Evolutionary conservation across 345 rosid genomes (phyloP).

Genomic region (Populus nigra): DNA sequence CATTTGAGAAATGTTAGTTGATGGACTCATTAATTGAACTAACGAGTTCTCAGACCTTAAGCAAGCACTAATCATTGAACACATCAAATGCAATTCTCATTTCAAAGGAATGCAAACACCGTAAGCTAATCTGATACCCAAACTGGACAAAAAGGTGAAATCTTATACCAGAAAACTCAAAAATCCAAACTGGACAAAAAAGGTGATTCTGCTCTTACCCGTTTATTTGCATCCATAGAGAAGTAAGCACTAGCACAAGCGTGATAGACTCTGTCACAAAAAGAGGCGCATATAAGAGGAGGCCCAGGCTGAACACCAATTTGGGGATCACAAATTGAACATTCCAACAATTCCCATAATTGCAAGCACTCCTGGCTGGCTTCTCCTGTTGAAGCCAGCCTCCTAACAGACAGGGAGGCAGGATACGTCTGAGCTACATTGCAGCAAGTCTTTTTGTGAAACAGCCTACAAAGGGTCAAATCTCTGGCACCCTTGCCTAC

Average conservation of each 20-base stretch:
- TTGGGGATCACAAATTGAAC: slow-evolving; percentile 87
- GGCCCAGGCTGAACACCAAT: slow-evolving; percentile 84
- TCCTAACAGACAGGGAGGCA: slow-evolving; percentile 72
- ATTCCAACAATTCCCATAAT: slow-evolving; percentile 85
- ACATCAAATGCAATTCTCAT: neutral
- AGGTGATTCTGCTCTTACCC: slow-evolving; percentile 33
- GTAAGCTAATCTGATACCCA: neutral
- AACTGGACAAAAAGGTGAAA: neutral
- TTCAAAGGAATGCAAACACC: neutral
- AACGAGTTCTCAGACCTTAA: neutral
- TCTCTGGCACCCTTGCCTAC: slow-evolving; percentile 70
- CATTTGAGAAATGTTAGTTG: neutral
- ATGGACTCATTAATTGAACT: neutral
- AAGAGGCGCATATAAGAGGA: slow-evolving; percentile 71
- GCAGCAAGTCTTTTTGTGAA: slow-evolving; percentile 82
- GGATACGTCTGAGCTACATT: slow-evolving; percentile 78
- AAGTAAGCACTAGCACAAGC: slow-evolving; percentile 87
- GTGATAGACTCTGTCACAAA: slow-evolving; percentile 70
- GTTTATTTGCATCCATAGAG: slow-evolving; percentile 64
- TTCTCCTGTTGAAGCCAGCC: slow-evolving; percentile 78
- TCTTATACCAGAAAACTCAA: neutral
- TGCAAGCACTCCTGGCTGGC: slow-evolving; percentile 72
- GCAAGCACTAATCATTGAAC: slow-evolving; percentile 1
- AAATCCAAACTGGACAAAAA: neutral
- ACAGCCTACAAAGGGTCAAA: slow-evolving; percentile 76